Evolutionary conservation across 2,329 filamentous ascomycete genomes (phyloP).

Genomic region (Penicillium sp.): DNA sequence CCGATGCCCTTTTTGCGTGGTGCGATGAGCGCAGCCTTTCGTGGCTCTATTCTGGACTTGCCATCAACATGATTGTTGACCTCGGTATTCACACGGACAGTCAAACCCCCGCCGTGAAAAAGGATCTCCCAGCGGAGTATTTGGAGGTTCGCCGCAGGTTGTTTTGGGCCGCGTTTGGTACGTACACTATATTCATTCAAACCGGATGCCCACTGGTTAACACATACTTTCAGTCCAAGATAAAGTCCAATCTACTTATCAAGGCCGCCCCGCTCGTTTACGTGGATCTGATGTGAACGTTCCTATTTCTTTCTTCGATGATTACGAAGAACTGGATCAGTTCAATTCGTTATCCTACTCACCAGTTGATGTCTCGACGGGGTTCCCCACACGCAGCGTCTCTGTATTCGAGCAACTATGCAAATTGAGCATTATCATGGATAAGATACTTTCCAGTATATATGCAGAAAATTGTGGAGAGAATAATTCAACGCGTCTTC

Average conservation of each 20-base stretch:
- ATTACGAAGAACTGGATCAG: constrained; percentile 13
- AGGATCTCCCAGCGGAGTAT: neutral
- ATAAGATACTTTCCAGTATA: constrained; percentile 9
- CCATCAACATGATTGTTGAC: constrained; percentile 12
- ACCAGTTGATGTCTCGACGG: neutral
- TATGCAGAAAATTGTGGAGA: constrained; percentile 7
- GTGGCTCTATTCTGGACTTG: constrained; percentile 12
- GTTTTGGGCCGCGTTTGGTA: constrained; percentile 11
- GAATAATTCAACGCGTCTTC: neutral
- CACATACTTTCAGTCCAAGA: neutral
- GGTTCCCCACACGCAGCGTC: constrained; percentile 6
- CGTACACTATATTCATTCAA: neutral
- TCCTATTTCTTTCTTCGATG: constrained; percentile 9
- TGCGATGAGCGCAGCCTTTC: constrained; percentile 13
- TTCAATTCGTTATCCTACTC: constrained; percentile 5
- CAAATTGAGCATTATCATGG: constrained; percentile 7
- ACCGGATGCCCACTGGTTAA: neutral
- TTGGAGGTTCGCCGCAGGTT: constrained; percentile 10
- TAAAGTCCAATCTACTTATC: constrained; percentile 10
- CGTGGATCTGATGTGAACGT: constrained; percentile 4
- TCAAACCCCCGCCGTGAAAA: neutral
- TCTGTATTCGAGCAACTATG: constrained; percentile 11
- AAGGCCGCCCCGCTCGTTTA: constrained; percentile 10
- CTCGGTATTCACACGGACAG: constrained; percentile 8
- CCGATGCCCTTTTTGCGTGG: constrained; percentile 10